Evolutionary conservation across 306 rosid species (phyloP).

Genomic region (Cucumis melo): DNA sequence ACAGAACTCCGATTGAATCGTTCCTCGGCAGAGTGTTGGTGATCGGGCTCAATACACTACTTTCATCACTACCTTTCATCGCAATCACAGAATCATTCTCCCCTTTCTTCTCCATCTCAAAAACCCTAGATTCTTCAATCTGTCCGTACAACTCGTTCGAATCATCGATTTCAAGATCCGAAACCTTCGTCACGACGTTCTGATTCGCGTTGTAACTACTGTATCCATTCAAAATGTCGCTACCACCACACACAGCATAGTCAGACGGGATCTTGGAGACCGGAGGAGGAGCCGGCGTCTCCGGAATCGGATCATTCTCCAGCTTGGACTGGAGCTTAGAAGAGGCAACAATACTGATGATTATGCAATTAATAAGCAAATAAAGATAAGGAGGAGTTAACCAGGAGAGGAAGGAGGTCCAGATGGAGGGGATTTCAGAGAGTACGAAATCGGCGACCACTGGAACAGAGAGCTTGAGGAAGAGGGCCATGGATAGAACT

Average conservation of each 20-base stretch:
- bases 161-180: background rate
- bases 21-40: conserved; percentile 23
- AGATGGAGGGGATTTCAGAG: conserved; percentile 46
- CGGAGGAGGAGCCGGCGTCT: background rate
- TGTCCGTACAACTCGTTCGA: background rate
- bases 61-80: conserved; percentile 11
- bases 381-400: conserved; percentile 76
- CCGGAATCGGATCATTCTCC: background rate
- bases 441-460: conserved; percentile 30
- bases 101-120: conserved; percentile 9
- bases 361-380: conserved; percentile 61
- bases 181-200: background rate
- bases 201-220: conserved; percentile 9
- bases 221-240: conserved; percentile 6
- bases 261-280: conserved; percentile 4
- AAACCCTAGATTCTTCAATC: background rate
- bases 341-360: conserved; percentile 72
- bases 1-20: conserved; percentile 29
- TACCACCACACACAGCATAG: background rate
- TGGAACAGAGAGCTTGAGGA: conserved; percentile 52
- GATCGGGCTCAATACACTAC: background rate
- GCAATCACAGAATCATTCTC: background rate
- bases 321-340: conserved; percentile 39
- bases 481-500: conserved; percentile 44
- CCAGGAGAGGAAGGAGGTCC: conserved; percentile 39